Base-by-base conservation (phyloP, 78 protist genomes). In the Goniomonas avonlea region DNA sequence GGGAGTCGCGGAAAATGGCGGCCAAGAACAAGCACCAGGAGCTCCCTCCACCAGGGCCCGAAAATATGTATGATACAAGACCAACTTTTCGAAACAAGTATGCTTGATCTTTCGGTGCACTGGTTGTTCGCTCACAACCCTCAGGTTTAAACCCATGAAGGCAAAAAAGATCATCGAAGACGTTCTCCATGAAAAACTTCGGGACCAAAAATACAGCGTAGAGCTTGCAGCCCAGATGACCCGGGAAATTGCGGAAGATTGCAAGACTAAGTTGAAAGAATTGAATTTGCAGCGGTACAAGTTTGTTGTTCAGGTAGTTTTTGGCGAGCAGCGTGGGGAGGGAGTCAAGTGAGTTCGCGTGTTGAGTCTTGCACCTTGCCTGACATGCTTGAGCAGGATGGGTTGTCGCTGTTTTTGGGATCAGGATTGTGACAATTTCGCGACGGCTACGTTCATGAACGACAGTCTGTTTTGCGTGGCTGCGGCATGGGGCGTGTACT, bases 241-340 rank as follows among this genome's bases (percentile, higher is more conserved):
- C 0, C 38, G 63, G 3, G 79, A 73, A 34, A 34, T 81, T 0
- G 21, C 85, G 25, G 85, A 81, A 32, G 43, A 37, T 15, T 73
- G 71, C 63, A 70, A 73, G 47, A 58, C 4, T 5, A 43, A 29
- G 39, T 47, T 81, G 5, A 81, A 81, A 66, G 84, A 65, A 18
- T 7, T 80, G 1, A 45, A 70, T 3, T 45, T 75, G 58, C 65
- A 63, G 17, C 56, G 85, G 5, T 81, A 81, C 75, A 81, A 81
- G 45, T 61, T 38, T 61, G 77, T 74, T 1, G 85, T 81, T 9
- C 80, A 81, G 45, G 80, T 73, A 2, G 63, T 73, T 25, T 53
- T 81, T 17, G 85, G 80, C 5, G 85, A 81, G 59, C 85, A 81
- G 37, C 68, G 79, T 5, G 85, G 85, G 40, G 81, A 81, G 66